Evolutionary conservation across 2,329 filamentous ascomycete genomes (phyloP), one percentile per base, ranked within the genome.

Genomic region (Talaromyces verruculosus): DNA sequence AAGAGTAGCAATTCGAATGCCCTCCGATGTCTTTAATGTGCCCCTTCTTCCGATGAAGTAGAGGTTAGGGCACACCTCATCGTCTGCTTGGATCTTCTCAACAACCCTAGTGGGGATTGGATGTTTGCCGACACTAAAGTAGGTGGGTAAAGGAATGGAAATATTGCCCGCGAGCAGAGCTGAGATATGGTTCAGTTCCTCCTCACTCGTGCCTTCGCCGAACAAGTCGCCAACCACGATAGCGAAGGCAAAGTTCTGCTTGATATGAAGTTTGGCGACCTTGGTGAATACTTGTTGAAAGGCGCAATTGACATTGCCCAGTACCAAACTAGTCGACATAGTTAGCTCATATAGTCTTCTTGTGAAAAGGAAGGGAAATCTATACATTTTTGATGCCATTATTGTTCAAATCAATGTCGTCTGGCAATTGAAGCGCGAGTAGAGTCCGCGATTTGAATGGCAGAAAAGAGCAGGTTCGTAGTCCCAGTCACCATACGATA

Each of bases 21-120:
- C 94, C 70, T 97, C 93, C 0, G 91, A 90, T 0, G 94, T 98
- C 76, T 95, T 98, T 62, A 92, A 90, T 15, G 90, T 89, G 68
- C 91, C 92, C 72, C 92, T 89, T 78, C 95, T 96, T 65, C 91
- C 93, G 0, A 99, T 86, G 73, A 90, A 96, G 78, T 92, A 91
- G 11, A 99, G 85, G 75, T 99, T 98, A n/a, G 89, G 85, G 75
- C 93, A 97, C 19, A 99, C 84, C 72, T 90, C 87, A 68, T 84
- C 89, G 68, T 90, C 87, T 39, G 85, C 85, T 73, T 92, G 85
- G 62, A 98, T 84, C 75, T 88, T 93, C 73, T 91, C 86, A 22
- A 90, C 82, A 25, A 97, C 86, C 35, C 82, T 80, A 2, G 83
- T 78, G 0, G 95, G 95, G 5, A 99, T 83, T n/a, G 89, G 80